A percentile compares a stretch with the other conserved stretches of the same genome.
phyloP scores from a whole-genome alignment of 176 grass and related monocot genomes.

The Oryza glumipatula region DNA sequence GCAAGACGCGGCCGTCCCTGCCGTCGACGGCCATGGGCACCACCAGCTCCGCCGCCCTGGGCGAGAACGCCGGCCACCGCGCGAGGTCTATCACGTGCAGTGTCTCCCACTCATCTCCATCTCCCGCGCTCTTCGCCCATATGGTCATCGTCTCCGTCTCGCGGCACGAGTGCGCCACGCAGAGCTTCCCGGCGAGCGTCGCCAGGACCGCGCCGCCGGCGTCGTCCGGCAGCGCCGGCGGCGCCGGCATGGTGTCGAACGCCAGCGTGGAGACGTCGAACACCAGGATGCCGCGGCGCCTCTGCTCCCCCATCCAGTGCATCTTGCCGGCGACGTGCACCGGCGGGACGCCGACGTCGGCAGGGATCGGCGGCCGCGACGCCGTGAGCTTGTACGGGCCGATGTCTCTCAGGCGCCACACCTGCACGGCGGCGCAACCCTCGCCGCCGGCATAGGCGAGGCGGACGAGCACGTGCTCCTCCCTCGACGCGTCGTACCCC shows the following conservation, averaged over 20 bases:
- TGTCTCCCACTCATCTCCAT: too few relatives aligned
- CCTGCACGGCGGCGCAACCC: neutral
- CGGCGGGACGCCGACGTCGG: too few relatives aligned
- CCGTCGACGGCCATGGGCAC: neutral
- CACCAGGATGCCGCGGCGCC: neutral
- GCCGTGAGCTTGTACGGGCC: too few relatives aligned
- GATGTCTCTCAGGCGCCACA: too few relatives aligned
- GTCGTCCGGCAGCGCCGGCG: neutral
- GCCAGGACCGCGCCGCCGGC: neutral
- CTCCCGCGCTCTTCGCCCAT: neutral
- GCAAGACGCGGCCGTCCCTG: neutral
- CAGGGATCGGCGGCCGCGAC: too few relatives aligned
- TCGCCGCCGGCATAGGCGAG: neutral
- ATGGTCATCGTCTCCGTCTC: neutral
- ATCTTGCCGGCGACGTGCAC: too few relatives aligned
- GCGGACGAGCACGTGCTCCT: neutral
- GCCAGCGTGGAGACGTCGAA: neutral
- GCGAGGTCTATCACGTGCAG: neutral
- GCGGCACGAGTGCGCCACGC: neutral
- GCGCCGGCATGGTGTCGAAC: neutral
- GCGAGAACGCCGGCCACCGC: conserved; percentile 2
- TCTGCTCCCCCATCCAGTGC: too few relatives aligned
- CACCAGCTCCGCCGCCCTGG: neutral
- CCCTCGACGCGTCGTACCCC: conserved; percentile 17
- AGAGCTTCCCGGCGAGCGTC: neutral